phyloP scores from a whole-genome alignment of 2,329 filamentous ascomycete species.

The Paracoccidioides brasiliensis region DNA sequence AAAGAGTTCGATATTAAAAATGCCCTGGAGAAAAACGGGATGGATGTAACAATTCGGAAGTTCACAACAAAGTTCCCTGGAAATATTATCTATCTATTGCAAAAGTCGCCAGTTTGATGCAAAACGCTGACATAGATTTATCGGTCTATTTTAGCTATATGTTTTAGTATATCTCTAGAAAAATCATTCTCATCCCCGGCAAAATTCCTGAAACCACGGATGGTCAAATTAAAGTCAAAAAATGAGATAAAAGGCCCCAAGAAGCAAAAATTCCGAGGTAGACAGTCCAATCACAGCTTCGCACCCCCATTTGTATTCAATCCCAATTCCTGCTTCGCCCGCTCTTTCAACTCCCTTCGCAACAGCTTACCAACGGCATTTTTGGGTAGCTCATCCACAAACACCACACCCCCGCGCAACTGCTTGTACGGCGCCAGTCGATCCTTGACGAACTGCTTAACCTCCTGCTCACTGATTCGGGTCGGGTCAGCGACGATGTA shows the following conservation, averaged over 20 bases:
- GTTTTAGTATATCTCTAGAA: too few species aligned
- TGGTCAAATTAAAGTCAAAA: background rate
- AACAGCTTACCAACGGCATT: conserved; percentile 1
- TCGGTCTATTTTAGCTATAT: too few species aligned
- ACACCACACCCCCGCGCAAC: conserved; percentile 1
- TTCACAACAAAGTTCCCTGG: too few species aligned
- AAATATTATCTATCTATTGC: too few species aligned
- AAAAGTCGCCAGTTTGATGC: too few species aligned
- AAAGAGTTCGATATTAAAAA: too few species aligned
- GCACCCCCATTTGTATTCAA: background rate
- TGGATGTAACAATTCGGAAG: too few species aligned
- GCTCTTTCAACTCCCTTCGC: conserved; percentile 2
- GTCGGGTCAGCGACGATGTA: background rate
- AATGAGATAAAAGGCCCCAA: background rate
- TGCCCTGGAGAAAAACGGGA: too few species aligned
- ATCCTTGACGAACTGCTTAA: conserved; percentile 2
- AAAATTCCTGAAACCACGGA: too few species aligned
- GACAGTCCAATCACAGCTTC: background rate
- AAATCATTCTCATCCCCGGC: too few species aligned
- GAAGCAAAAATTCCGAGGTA: background rate
- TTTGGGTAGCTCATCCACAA: conserved; percentile 2
- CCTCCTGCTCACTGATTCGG: background rate
- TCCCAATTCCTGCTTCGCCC: conserved; percentile 2
- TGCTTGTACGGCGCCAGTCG: conserved; percentile 1
- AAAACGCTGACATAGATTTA: too few species aligned